A percentile compares a stretch with the other conserved stretches of the same genome.
Conservation (phyloP, 805 yeast species). For the Hanseniaspora opuntiae region DNA sequence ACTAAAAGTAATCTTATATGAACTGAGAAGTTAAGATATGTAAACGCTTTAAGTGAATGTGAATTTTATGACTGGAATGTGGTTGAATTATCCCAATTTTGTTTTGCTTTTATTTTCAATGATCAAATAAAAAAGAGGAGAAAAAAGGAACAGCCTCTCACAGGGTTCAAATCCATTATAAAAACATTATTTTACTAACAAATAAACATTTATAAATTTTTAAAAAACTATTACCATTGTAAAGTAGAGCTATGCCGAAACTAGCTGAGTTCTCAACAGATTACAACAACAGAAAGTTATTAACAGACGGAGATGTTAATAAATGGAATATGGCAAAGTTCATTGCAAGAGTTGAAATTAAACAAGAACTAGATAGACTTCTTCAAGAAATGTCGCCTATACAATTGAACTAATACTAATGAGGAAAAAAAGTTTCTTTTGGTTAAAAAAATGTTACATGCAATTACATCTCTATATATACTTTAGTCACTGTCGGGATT, state of each 20-base stretch:
- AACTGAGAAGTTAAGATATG: not conserved
- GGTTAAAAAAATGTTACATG: not conserved
- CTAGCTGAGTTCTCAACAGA: conserved; percentile 9
- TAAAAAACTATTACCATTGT: not conserved
- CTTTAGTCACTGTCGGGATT: conserved; percentile 3
- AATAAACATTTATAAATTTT: not conserved
- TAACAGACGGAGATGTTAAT: conserved; percentile 7
- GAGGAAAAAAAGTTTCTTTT: not conserved
- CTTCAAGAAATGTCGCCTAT: conserved; percentile 8
- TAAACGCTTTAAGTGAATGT: not conserved
- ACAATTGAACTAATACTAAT: not conserved
- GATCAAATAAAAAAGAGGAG: no score
- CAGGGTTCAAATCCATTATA: not conserved
- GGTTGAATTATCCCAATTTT: not conserved
- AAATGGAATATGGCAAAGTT: conserved; percentile 12
- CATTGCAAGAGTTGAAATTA: conserved; percentile 9
- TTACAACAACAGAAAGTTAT: conserved; percentile 5
- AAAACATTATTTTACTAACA: not conserved
- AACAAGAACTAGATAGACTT: conserved; percentile 9
- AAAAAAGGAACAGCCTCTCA: not conserved
- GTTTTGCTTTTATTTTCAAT: not conserved
- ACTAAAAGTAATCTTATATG: no score
- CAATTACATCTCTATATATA: not conserved
- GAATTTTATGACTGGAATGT: not conserved
- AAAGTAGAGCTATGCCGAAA: conserved; percentile 11